Conservation (phyloP, 2,329 filamentous ascomycete genomes). For the Colletotrichum tamarilloi region DNA sequence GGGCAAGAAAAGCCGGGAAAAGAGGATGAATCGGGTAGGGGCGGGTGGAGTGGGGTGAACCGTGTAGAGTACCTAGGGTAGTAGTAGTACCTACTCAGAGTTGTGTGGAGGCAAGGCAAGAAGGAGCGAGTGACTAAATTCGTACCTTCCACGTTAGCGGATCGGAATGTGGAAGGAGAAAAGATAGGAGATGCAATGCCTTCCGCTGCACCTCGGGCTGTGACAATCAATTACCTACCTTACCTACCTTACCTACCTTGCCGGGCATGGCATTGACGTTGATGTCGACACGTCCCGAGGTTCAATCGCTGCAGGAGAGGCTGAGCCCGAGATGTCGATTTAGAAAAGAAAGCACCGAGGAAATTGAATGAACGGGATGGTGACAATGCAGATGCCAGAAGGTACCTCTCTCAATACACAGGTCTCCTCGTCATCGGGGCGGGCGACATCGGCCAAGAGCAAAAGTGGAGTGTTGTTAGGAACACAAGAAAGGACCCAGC, state of each 20-base stretch:
- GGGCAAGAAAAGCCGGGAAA: conserved; percentile 31
- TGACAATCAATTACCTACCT: not conserved
- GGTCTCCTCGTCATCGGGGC: not conserved
- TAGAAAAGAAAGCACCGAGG: not conserved
- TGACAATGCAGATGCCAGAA: not conserved
- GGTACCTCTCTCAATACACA: not conserved
- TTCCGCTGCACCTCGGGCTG: not conserved
- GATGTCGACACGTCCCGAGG: not conserved
- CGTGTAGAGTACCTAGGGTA: too few species aligned
- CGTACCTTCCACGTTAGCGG: not conserved
- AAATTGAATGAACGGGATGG: not conserved
- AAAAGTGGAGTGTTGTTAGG: not conserved
- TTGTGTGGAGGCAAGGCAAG: not conserved
- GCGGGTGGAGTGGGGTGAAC: not conserved
- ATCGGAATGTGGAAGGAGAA: conserved; percentile 30
- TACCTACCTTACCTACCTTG: too few species aligned
- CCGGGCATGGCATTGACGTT: not conserved
- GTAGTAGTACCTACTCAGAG: too few species aligned
- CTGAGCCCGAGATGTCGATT: not conserved
- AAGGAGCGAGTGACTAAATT: not conserved
- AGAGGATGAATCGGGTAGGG: conserved; percentile 2
- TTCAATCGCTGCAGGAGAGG: not conserved
- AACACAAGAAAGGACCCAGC: not conserved
- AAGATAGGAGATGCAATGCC: conserved; percentile 22
- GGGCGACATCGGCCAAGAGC: conserved; percentile 16